Evolutionary conservation across 148 eudicot species (phyloP).

Genomic region (Talinum fruticosum): DNA sequence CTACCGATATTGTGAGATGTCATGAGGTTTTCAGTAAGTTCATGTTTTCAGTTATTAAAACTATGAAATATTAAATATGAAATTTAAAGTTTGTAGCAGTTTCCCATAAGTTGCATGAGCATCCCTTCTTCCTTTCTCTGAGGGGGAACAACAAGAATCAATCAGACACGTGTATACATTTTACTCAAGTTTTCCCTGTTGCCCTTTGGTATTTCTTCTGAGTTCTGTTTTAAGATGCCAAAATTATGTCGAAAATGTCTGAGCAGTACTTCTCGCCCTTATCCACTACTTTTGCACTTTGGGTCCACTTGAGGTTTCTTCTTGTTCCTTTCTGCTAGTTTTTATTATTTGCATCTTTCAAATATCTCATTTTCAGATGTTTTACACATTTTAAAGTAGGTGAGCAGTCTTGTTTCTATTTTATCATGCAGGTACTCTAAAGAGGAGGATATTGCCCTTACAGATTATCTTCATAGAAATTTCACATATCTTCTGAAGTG

Average conservation of each 20-base stretch:
- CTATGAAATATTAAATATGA: neutral
- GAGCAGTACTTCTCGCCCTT: neutral
- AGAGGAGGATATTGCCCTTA: constrained; percentile 67
- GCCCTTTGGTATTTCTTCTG: neutral
- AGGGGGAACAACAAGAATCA: neutral
- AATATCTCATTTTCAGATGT: too few species aligned
- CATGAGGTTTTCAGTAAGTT: neutral
- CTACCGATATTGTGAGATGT: too few species aligned
- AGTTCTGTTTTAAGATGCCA: neutral
- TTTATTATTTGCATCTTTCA: neutral
- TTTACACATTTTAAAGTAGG: too few species aligned
- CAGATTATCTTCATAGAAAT: constrained; percentile 49
- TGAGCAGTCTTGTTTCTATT: neutral
- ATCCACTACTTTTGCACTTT: neutral
- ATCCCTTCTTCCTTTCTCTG: neutral
- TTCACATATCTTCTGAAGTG: constrained; percentile 86
- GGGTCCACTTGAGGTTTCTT: neutral
- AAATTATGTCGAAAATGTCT: neutral
- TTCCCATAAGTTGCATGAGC: neutral
- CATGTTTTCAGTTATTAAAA: neutral
- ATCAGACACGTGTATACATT: neutral
- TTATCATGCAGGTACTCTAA: constrained; percentile 75
- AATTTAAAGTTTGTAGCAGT: neutral
- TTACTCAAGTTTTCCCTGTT: neutral
- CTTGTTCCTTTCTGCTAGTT: neutral